Base-by-base conservation (phyloP, 2,329 filamentous ascomycete genomes). In the Gaeumannomyces sp. region DNA sequence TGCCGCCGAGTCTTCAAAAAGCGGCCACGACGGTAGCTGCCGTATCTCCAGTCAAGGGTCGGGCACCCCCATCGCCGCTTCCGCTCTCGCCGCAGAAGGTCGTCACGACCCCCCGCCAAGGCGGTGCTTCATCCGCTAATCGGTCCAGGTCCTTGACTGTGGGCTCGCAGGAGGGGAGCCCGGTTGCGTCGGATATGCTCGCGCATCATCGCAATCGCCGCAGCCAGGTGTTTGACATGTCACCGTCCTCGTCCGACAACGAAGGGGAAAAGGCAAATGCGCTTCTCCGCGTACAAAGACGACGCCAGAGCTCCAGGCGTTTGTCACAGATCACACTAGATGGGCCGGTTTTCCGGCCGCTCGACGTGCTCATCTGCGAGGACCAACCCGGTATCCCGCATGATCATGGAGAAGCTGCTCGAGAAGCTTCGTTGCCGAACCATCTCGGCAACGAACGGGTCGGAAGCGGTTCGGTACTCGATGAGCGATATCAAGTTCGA, bases 401-500 rank as follows among this genome's bases (percentile, higher is more conserved):
- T 99, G 80, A 94, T 99, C n/a, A 98, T 99, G 94, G 95, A 99
- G 74, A 95, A 96, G 71, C 80, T 99, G 10, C 83, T 99, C 63
- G 95, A 99, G 76, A 99, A 98, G 77, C 81, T 98, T 50, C 90
- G 92, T 50, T 99, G 95, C 72, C 91, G 95, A 58, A 97, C 94
- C 11, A 95, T 99, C 71, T 93, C 92, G 3, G 94, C 95, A 5
- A 85, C 89, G 3, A 97, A 93, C 70, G 95, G 95, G 0, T 89
- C 92, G 0, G 95, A 99, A 73, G 95, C 94, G 14, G 89, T 97
- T 71, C 88, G 94, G 28, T 97, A 95, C 76, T 93, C 95, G 33
- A 91, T 96, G 82, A 94, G 94, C 72, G 94, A 98, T 73, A 94
- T 99, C 73, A 96, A 98, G 73, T 99, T 98, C 73, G 95, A 99